phyloP scores from a whole-genome alignment of 1,284 basidiomycete species.

The Rhodotorula sp. region DNA sequence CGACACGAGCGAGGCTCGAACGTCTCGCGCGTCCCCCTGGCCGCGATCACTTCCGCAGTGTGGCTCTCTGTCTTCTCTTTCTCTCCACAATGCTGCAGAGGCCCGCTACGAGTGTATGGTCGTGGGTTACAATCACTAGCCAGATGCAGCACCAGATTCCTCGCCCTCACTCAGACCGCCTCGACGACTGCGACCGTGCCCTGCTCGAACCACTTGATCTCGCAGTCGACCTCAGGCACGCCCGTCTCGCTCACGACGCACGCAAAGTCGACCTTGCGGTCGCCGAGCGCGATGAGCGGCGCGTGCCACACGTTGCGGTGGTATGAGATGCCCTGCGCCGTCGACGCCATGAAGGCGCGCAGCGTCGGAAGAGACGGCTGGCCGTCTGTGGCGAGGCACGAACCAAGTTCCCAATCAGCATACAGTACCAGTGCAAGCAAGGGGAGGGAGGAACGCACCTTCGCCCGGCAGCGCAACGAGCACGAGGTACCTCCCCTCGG shows the following conservation, averaged over 20 bases:
- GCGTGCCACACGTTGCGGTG: slow-evolving; percentile 79
- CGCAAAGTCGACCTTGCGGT: slow-evolving; percentile 44
- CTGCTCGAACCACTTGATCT: slow-evolving; percentile 63
- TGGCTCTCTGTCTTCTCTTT: no score
- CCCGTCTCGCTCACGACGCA: slow-evolving; percentile 49
- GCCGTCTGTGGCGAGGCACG: no score
- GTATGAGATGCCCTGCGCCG: slow-evolving; percentile 81
- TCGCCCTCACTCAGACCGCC: slow-evolving; percentile 11
- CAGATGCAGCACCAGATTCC: not conserved
- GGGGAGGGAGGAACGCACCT: slow-evolving; percentile 44
- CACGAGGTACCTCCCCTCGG: slow-evolving; percentile 64
- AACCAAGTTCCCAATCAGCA: no score
- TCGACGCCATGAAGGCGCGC: slow-evolving; percentile 75
- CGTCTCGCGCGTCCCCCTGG: no score
- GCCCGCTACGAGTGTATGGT: no score
- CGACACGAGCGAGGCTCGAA: no score
- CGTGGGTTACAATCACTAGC: no score
- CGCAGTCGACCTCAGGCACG: slow-evolving; percentile 63
- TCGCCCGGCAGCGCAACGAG: slow-evolving; percentile 74
- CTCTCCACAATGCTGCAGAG: no score
- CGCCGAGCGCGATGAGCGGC: slow-evolving; percentile 46
- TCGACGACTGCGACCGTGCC: slow-evolving; percentile 41
- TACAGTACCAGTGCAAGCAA: accelerated
- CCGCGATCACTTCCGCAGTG: no score
- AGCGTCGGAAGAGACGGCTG: slow-evolving; percentile 71